Evolutionary conservation across 2,329 filamentous ascomycete species (phyloP), one percentile per base, ranked within the genome.

Genomic region (Penicillium hordei): DNA sequence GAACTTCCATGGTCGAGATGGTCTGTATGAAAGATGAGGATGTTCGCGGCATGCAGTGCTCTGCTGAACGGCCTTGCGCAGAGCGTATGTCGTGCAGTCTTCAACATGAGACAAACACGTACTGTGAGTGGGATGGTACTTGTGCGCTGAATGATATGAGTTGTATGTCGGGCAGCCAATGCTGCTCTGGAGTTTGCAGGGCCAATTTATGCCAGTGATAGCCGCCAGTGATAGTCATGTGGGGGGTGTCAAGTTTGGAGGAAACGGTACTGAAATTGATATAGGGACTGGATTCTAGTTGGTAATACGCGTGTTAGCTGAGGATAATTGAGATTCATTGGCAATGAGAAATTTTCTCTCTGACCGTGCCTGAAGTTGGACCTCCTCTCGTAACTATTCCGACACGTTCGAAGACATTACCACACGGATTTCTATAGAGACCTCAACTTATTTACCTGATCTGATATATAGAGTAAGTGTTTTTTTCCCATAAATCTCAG

Each of bases 11-110:
- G 31, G 34, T 48, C 12, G 43, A 48, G 15, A 54, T 15, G 25
- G 15, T 54, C 34, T 54, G 52, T n/a, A 54, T 54, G 52, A 23
- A 31, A 21, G 15, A 23, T 13, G 19, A 40, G 15, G 43, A 54
- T 40, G 34, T 31, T 40, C 43, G 52, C 4, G 34, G 52, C 5
- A 12, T 15, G 5, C 33, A 39, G 43, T 54, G 52, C 8, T 53
- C 51, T 17, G 5, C 42, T 13, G 40, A 46, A 13, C 38, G 3
- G 19, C 43, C 33, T 25, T 54, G 52, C 19, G 19, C 34, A 8
- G 44, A 33, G n/a, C 33, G 17, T n/a, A 39, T 54, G 25, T 38
- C 21, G 13, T 54, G 52, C 19, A 48, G 43, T 25, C 43, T 54
- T 23, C 52, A 40, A 13, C 34, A 38, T 23, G 43, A 40, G 25